Evolutionary conservation across 2,329 filamentous ascomycete species (phyloP), one percentile per base, ranked within the genome.

Genomic region (Claviceps digitariae): DNA sequence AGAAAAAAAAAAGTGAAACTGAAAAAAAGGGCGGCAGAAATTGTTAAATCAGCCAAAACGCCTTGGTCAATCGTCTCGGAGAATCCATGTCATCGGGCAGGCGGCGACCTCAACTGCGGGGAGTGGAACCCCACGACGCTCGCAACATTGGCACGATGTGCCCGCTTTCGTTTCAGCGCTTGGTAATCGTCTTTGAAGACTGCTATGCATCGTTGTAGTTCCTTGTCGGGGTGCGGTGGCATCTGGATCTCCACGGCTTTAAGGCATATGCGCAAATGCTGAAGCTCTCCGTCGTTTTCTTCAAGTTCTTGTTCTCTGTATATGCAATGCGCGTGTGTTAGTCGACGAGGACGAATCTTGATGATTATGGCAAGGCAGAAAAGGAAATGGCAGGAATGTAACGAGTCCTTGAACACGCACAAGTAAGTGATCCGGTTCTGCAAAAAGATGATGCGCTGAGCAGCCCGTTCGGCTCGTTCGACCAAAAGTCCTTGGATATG

Each of bases 401-500:
- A n/a, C n/a, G n/a, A n/a, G n/a, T n/a, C n/a, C n/a, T n/a, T n/a
- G n/a, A 20, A 23, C 21, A 65, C 71, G 63, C 65, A 83, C 77
- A 86, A 69, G 56, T 82, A 74, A 43, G 71, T 62, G 45, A 85
- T 70, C 45, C 79, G 75, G 40, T 73, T 73, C 60, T 85, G 79
- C 15, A 86, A 71, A 54, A 78, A 76, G 25, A 80, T 70, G 54
- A 85, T 79, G 51, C 76, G 76, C 57, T 79, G 71, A 44, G 77
- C 74, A 50, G 82, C 74, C 40, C 71, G 72, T 62, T 83, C 76
- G 54, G 78, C 74, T 56, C 79, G 75, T 44, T 74, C 74, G 51
- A 81, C 72, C 23, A 84, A 74, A 34, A 84, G 66, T 25, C 72
- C 72, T 60, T 84, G 81, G 54, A 86, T 82, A 58, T 83, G 79